Conservation (phyloP, 2,329 filamentous ascomycete species). For the Colletotrichum liaoningense region DNA sequence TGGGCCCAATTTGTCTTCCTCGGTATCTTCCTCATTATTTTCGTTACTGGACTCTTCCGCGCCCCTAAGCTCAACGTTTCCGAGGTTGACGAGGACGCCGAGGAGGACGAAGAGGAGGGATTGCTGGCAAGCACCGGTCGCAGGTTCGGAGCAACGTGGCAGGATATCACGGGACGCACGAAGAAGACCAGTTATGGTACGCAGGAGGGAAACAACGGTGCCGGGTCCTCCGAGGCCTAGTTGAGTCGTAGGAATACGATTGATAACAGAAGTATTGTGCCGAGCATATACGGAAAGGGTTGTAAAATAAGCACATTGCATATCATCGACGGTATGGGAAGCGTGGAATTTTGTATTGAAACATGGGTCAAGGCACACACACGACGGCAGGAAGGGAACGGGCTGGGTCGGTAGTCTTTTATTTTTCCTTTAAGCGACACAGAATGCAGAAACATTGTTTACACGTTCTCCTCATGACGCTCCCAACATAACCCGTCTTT, state of each 20-base stretch:
- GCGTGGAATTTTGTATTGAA: neutral
- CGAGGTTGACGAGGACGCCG: slow-evolving; percentile 87
- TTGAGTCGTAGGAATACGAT: neutral
- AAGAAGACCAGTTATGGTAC: slow-evolving; percentile 35
- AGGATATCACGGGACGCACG: slow-evolving; percentile 78
- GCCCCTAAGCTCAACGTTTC: slow-evolving; percentile 81
- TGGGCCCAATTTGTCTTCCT: slow-evolving; percentile 97
- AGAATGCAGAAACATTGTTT: slow-evolving; percentile 25
- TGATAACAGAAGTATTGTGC: neutral
- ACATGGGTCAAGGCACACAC: slow-evolving; percentile 18
- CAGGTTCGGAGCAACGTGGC: slow-evolving; percentile 87
- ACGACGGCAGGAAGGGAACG: neutral
- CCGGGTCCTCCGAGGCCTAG: slow-evolving; percentile 19
- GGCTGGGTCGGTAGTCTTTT: slow-evolving; percentile 1
- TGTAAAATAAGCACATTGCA: slow-evolving; percentile 3
- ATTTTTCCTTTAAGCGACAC: neutral
- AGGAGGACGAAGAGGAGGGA: slow-evolving; percentile 93
- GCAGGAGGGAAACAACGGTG: slow-evolving; percentile 14
- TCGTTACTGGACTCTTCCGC: slow-evolving; percentile 82
- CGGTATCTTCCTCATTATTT: slow-evolving; percentile 83
- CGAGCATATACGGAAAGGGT: neutral
- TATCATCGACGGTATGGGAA: neutral
- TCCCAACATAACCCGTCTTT: slow-evolving; percentile 50
- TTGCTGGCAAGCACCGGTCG: slow-evolving; percentile 85
- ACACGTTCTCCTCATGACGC: slow-evolving; percentile 40